Base-by-base conservation (phyloP, 2,329 filamentous ascomycete genomes). In the Penicillium sp. region DNA sequence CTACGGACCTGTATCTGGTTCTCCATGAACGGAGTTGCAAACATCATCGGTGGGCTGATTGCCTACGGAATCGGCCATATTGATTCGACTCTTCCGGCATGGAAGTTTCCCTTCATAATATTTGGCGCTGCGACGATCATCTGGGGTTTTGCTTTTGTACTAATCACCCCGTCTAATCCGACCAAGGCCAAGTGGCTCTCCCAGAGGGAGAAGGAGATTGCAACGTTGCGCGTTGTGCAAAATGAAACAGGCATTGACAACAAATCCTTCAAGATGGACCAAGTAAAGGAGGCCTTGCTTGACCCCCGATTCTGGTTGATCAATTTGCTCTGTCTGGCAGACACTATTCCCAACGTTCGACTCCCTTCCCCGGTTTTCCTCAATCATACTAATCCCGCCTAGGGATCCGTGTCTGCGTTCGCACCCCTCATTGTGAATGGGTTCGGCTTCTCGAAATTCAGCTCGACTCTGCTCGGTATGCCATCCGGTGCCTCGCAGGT, bases 61-160 rank as follows among this genome's bases (percentile, higher is more conserved):
- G 75, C 74, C 70, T 76, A 75, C 47, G 71, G 72, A 23, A 73
- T 77, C 36, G 74, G 71, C 26, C 67, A 71, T 38, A 51, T 45
- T 0, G 50, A 70, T 2, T 36, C 57, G 73, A 8, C 59, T 0
- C 54, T 78, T 3, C 62, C 61, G 0, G 65, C 71, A 0, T 78
- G 75, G 74, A 59, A 72, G 21, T 56, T 64, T 0, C 53, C 77
- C 25, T 77, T 77, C 50, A 56, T 77, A 19, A 61, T 78, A 9
- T 75, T 70, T 40, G 74, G 75, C n/a, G 69, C 65, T 0, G 43
- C 75, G 6, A 77, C 75, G 0, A 49, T 62, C 2, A 55, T 58
- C 1, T 59, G 63, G 6, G 75, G 74, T 1, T 53, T 73, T 0
- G 39, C 64, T 1, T 77, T 78, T 54, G 71, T 66, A 40, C 46